Conservation (phyloP, 352 stramenopile genomes). For the Phytophthora citricola region DNA sequence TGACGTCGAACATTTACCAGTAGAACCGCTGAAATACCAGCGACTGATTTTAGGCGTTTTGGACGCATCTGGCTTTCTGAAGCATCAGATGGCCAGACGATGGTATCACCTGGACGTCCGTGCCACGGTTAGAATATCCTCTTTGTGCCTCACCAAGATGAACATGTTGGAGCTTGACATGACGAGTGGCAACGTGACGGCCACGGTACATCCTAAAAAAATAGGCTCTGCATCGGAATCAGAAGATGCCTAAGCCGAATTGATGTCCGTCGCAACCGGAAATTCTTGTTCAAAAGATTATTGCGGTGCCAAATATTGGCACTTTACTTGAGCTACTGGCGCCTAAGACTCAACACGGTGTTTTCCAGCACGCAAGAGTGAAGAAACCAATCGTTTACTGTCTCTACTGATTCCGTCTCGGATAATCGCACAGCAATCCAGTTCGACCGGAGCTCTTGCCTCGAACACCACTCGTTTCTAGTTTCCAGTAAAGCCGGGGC, state of each 20-base stretch:
- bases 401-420: neutral
- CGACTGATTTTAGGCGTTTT: constrained; percentile 9
- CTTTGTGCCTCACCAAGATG: neutral
- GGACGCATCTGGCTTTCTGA: constrained; percentile 15
- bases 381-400: neutral
- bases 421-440: neutral
- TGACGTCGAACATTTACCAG: neutral
- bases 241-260: neutral
- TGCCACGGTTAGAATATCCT: neutral
- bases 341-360: neutral
- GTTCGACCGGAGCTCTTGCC: neutral
- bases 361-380: neutral
- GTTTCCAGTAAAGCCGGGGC: neutral
- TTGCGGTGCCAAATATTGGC: neutral
- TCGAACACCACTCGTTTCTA: neutral
- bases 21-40: neutral
- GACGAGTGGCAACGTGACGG: neutral
- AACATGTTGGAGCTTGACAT: neutral
- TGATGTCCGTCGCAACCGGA: neutral
- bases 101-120: constrained; percentile 4
- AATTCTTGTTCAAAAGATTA: neutral
- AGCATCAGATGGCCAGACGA: constrained; percentile 1
- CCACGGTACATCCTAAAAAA: no score
- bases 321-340: neutral
- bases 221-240: neutral